Conservation (phyloP, 108 stramenopile genomes). For the Fragilaria crotonensis region DNA sequence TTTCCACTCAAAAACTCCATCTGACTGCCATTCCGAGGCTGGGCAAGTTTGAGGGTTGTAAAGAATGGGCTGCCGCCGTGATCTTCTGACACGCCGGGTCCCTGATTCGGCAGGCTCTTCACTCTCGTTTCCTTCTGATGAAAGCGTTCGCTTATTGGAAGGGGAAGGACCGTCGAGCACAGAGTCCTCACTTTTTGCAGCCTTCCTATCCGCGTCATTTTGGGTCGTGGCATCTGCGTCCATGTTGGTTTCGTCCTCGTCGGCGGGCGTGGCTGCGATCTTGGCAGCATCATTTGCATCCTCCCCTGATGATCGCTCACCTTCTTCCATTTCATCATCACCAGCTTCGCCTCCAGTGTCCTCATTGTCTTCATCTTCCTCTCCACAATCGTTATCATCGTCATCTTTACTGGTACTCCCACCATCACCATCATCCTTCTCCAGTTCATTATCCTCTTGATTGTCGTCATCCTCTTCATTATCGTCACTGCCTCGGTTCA, state of each 20-base stretch:
- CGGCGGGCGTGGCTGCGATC: not conserved
- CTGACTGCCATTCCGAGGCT: constrained; percentile 46
- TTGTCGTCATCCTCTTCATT: constrained; percentile 7
- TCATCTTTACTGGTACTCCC: not conserved
- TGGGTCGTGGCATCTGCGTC: not conserved
- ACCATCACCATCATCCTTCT: constrained; percentile 13
- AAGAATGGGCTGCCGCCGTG: constrained; percentile 30
- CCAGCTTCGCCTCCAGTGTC: not conserved
- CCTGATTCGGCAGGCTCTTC: not conserved
- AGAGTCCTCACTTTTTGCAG: not conserved
- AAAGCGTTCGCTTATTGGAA: not conserved
- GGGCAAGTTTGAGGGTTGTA: constrained; percentile 47
- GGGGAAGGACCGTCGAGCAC: not conserved
- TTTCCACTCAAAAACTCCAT: constrained; percentile 18
- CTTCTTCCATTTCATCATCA: not conserved
- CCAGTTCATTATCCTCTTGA: constrained; percentile 6
- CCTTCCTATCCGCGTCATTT: not conserved
- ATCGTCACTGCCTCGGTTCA: constrained; percentile 6
- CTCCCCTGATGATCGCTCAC: not conserved
- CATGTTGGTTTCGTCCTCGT: not conserved
- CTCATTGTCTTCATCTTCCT: constrained; percentile 1
- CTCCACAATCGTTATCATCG: not conserved
- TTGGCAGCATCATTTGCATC: not conserved
- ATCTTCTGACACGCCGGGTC: constrained; percentile 8
- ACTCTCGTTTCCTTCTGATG: not conserved